phyloP scores from a whole-genome alignment of 345 rosid genomes.

The Syzygium jambos region DNA sequence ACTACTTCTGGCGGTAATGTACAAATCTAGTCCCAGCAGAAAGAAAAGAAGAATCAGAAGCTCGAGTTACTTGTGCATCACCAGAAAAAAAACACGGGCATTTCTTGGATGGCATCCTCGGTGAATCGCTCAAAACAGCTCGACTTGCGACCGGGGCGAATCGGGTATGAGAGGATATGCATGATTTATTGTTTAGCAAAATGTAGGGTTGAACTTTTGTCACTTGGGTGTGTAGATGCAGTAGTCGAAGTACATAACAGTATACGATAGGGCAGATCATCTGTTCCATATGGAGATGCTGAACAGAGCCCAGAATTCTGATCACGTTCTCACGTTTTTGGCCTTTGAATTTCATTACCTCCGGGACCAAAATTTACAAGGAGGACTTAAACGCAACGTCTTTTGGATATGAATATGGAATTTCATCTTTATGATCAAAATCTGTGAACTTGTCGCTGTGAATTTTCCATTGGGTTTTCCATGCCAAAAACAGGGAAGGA shows the following conservation, averaged over 20 bases:
- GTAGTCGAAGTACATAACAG: neutral
- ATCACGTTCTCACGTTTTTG: neutral
- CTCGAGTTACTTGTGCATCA: neutral
- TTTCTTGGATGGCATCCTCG: neutral
- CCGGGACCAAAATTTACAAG: neutral
- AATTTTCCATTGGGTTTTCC: neutral
- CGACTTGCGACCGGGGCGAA: neutral
- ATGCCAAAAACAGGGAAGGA: neutral
- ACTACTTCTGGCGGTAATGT: conserved; percentile 14
- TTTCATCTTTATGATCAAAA: neutral
- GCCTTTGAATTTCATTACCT: neutral
- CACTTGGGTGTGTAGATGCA: neutral
- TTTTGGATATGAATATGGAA: neutral
- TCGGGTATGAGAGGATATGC: neutral
- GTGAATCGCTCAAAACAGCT: neutral
- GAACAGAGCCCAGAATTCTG: neutral
- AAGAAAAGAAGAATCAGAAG: neutral
- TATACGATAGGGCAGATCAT: neutral
- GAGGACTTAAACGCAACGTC: neutral
- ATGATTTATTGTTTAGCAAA: neutral
- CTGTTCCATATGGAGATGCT: neutral
- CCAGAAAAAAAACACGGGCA: neutral
- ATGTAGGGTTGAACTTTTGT: neutral
- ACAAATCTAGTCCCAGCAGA: conserved; percentile 28
- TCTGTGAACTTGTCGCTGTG: neutral